A percentile compares a stretch with the other conserved stretches of the same genome.
Conservation (phyloP, 768 basidiomycete species). For the Hericium coralloides region DNA sequence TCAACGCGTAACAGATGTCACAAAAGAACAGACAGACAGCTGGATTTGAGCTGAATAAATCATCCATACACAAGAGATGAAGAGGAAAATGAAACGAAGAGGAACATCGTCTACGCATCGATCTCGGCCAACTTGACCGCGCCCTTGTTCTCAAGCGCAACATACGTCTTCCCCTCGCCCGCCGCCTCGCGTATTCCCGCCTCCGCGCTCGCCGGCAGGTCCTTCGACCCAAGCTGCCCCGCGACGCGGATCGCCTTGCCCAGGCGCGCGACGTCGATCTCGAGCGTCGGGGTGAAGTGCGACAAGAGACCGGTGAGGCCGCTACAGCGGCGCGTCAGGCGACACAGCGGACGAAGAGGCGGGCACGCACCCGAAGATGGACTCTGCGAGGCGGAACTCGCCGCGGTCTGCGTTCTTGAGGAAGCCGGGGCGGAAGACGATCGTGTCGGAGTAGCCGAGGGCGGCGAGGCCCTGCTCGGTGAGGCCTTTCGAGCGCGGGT, state of each 20-base stretch:
- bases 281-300: neutral
- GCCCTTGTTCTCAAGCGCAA: neutral
- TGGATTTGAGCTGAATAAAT: too few species aligned
- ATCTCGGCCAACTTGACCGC: neutral
- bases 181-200: constrained; percentile 26
- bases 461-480: constrained; percentile 60
- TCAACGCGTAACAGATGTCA: too few species aligned
- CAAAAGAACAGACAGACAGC: too few species aligned
- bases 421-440: constrained; percentile 56
- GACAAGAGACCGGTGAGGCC: constrained; percentile 2
- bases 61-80: too few species aligned
- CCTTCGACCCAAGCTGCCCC: constrained; percentile 43
- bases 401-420: constrained; percentile 39
- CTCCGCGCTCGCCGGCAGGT: constrained; percentile 34
- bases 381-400: constrained; percentile 33
- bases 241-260: constrained; percentile 45
- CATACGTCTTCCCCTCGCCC: neutral
- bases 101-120: neutral
- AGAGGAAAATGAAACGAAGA: too few species aligned
- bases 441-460: constrained; percentile 61
- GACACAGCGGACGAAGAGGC: neutral
- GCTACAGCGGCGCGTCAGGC: neutral
- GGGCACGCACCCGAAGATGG: constrained; percentile 31
- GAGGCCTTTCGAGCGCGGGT: constrained; percentile 60
- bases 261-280: constrained; percentile 36